Evolutionary conservation across 257 asterid species (phyloP).

Genomic region (Avicennia marina): DNA sequence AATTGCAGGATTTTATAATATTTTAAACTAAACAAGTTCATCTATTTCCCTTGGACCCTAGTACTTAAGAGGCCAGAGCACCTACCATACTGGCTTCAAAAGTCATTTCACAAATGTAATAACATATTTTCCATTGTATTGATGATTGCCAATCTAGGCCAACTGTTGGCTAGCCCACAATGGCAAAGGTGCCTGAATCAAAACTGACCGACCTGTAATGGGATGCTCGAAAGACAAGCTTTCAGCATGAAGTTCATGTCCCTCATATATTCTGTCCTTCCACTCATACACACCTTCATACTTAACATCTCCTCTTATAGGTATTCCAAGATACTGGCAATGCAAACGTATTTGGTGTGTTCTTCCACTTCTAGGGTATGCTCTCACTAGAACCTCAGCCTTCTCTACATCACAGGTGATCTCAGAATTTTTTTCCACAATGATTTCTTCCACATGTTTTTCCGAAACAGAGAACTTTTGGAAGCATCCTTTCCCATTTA

Average conservation of each 20-base stretch:
- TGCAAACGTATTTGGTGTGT: slow-evolving; percentile 95
- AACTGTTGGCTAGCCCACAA: slow-evolving; percentile 64
- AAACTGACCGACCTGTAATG: slow-evolving; percentile 44
- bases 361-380: slow-evolving; percentile 79
- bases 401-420: slow-evolving; percentile 35
- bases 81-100: no score
- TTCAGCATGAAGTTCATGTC: slow-evolving; percentile 93
- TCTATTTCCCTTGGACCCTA: no score
- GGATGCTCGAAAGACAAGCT: slow-evolving; percentile 88
- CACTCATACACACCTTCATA: slow-evolving; percentile 88
- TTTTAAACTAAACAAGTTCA: no score
- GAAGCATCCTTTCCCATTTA: slow-evolving; percentile 37
- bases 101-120: no score
- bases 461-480: slow-evolving; percentile 27
- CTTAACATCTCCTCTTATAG: slow-evolving; percentile 84
- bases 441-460: slow-evolving; percentile 25
- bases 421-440: slow-evolving; percentile 54
- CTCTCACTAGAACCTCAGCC: slow-evolving; percentile 67
- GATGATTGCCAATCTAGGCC: no score
- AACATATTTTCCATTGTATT: no score
- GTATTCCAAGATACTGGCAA: slow-evolving; percentile 86
- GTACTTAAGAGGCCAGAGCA: no score
- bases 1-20: no score
- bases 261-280: slow-evolving; percentile 52
- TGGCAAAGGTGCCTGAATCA: slow-evolving; percentile 74